These are phyloP conservation scores for Leptographium procerum DNA, from an alignment of 2,329 filamentous ascomycete genomes.

Conservation along the genomic window DNA sequence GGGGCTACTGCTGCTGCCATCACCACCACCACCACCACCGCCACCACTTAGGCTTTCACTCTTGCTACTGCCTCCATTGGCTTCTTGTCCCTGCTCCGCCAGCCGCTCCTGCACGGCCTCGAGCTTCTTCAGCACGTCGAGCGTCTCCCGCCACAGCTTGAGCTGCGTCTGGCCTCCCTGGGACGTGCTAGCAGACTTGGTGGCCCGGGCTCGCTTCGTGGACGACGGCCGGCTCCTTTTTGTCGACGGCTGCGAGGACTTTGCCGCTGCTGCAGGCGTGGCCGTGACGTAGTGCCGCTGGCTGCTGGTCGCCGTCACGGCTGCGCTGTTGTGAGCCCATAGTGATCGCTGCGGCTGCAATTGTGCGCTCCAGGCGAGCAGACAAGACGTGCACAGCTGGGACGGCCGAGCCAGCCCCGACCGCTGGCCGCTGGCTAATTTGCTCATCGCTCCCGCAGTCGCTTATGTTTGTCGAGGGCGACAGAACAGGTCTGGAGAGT, in stretches of 20 bases:
- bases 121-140: conserved; percentile 15
- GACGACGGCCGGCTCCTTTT: neutral
- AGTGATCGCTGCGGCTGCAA: neutral
- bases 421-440: conserved; percentile 16
- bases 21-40: neutral
- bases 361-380: neutral
- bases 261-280: neutral
- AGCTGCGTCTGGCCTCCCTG: conserved; percentile 7
- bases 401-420: conserved; percentile 17
- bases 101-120: conserved; percentile 10
- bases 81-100: conserved; percentile 1
- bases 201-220: neutral
- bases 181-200: neutral
- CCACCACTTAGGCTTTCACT: neutral
- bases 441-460: conserved; percentile 19
- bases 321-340: neutral
- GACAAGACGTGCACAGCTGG: conserved; percentile 19
- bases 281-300: neutral
- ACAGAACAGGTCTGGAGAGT: neutral
- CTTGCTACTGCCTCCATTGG: neutral
- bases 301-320: neutral
- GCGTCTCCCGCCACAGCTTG: conserved; percentile 17
- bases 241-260: neutral
- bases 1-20: neutral
- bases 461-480: neutral